Conservation (phyloP, 2,329 filamentous ascomycete species). For the Volutella citrinella region DNA sequence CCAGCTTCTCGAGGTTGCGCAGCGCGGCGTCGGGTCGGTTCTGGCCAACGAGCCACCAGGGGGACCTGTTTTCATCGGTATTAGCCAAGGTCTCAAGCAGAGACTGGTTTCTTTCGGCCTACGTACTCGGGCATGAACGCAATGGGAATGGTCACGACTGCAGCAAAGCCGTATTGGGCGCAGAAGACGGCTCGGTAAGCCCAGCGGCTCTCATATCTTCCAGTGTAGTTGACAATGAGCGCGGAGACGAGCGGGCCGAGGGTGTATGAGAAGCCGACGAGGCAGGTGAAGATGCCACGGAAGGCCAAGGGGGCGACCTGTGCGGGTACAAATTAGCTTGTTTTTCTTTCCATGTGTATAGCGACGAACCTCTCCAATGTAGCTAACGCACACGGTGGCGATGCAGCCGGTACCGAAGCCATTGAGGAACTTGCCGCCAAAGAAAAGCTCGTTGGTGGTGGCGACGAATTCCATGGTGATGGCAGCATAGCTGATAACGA, state of each 20-base stretch:
- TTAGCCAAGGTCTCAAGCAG: not conserved
- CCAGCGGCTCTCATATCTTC: constrained; percentile 9
- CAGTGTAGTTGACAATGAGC: constrained; percentile 13
- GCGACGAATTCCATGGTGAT: constrained; percentile 15
- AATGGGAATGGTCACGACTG: constrained; percentile 7
- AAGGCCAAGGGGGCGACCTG: constrained; percentile 13
- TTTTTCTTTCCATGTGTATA: not conserved
- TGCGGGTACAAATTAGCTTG: not conserved
- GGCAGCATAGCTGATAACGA: constrained; percentile 13
- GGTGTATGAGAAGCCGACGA: constrained; percentile 14
- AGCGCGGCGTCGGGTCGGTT: constrained; percentile 8
- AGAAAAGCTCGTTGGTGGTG: constrained; percentile 16
- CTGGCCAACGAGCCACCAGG: constrained; percentile 13
- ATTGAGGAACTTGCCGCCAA: constrained; percentile 17
- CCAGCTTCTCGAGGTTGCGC: constrained; percentile 10
- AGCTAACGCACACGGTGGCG: constrained; percentile 14
- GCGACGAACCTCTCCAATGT: constrained; percentile 14
- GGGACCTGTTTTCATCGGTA: constrained; percentile 4
- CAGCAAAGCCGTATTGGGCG: constrained; percentile 14
- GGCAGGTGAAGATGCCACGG: constrained; percentile 13
- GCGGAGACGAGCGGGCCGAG: constrained; percentile 15
- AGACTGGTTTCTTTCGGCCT: not conserved
- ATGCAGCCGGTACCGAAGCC: constrained; percentile 14
- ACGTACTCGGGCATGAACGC: constrained; percentile 15
- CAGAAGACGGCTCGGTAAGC: constrained; percentile 16